A percentile compares a stretch with the other conserved stretches of the same genome.
phyloP scores from a whole-genome alignment of 768 basidiomycete species.

The Termitomyces sp. region DNA sequence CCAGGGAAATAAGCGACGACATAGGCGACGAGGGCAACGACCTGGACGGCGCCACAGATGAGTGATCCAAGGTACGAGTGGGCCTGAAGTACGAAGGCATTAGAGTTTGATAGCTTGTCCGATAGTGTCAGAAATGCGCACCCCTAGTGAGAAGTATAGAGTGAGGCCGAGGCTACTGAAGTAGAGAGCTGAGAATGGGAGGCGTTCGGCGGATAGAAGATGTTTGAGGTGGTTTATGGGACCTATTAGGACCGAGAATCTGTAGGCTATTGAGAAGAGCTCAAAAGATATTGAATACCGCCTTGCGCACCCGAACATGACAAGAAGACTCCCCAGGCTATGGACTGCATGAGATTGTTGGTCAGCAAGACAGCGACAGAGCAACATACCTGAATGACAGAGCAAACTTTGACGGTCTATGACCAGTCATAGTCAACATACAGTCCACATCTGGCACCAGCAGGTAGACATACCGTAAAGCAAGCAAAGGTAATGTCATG shows the following conservation, averaged over 20 bases:
- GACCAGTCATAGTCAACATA: conserved; percentile 17
- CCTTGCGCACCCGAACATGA: conserved; percentile 84
- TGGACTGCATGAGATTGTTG: conserved; percentile 4
- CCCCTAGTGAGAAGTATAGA: conserved; percentile 87
- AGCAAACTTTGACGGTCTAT: conserved; percentile 86
- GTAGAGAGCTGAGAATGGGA: conserved; percentile 83
- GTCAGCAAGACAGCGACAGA: background rate
- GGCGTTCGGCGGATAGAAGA: conserved; percentile 70
- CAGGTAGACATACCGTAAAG: conserved; percentile 27
- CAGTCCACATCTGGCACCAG: background rate
- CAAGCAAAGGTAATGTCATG: conserved; percentile 61
- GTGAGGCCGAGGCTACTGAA: conserved; percentile 80
- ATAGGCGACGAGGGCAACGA: conserved; percentile 82
- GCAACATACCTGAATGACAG: conserved; percentile 66
- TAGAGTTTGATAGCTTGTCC: background rate
- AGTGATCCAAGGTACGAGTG: conserved; percentile 86
- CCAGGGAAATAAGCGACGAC: conserved; percentile 95
- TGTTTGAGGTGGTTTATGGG: conserved; percentile 93
- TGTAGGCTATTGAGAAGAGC: conserved; percentile 17
- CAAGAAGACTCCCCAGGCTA: conserved; percentile 84
- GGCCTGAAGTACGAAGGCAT: conserved; percentile 32
- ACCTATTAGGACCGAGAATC: conserved; percentile 82
- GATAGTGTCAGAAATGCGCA: conserved; percentile 29
- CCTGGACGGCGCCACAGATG: conserved; percentile 76
- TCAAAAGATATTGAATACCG: background rate